Percentiles rank a stretch among this genome's conserved stretches.
Conservation (phyloP, 192 early-diverging fungal species). For the Coemansia sp. region DNA sequence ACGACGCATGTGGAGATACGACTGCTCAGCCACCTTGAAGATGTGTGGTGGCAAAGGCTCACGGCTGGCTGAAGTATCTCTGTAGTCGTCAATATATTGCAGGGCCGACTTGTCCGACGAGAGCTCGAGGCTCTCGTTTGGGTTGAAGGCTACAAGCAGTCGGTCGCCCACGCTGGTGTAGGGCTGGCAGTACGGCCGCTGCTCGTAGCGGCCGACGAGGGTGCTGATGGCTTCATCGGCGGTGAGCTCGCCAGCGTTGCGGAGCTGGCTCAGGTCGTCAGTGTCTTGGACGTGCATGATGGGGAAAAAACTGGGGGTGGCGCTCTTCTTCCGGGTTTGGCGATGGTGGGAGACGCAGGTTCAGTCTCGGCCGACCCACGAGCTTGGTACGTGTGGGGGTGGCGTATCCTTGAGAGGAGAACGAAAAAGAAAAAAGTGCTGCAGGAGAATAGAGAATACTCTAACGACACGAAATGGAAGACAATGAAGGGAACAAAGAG, state of each 20-base stretch:
- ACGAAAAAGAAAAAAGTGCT: background rate
- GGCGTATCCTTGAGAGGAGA: conserved; percentile 7
- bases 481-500: background rate
- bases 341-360: background rate
- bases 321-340: background rate
- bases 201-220: conserved; percentile 53
- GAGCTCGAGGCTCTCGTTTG: conserved; percentile 60
- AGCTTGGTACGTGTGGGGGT: conserved; percentile 12
- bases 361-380: conserved; percentile 10
- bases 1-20: conserved; percentile 87
- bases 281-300: conserved; percentile 57
- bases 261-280: conserved; percentile 50
- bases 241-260: conserved; percentile 26
- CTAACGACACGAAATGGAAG: background rate
- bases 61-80: conserved; percentile 59
- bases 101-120: conserved; percentile 65
- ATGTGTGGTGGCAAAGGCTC: conserved; percentile 70
- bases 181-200: conserved; percentile 45
- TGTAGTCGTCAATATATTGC: conserved; percentile 76
- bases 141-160: conserved; percentile 73
- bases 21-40: conserved; percentile 82
- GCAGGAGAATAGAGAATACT: background rate
- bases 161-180: conserved; percentile 76
- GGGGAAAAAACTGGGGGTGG: background rate
- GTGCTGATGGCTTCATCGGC: conserved; percentile 30